Percentiles rank a stretch among this genome's conserved stretches.
phyloP scores from a whole-genome alignment of 148 eudicot genomes.

The Talinum fruticosum region DNA sequence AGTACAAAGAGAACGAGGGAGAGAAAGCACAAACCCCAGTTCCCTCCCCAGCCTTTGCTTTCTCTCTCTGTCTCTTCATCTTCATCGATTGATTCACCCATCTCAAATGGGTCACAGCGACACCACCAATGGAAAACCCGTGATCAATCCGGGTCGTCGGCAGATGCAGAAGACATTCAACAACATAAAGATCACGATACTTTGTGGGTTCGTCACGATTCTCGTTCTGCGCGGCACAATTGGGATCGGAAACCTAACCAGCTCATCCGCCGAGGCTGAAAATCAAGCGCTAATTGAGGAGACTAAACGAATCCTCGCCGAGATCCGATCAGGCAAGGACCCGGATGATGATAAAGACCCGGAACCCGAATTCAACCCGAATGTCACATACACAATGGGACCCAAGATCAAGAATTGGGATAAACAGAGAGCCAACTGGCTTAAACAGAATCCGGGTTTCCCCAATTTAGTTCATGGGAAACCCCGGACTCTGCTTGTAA shows the following conservation, averaged over 20 bases:
- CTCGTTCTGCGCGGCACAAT: constrained; percentile 87
- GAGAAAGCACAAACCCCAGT: neutral
- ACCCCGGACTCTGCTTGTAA: constrained; percentile 53
- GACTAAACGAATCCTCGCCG: constrained; percentile 64
- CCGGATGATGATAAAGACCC: constrained; percentile 38
- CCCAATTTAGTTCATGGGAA: constrained; percentile 41
- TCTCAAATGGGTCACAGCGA: constrained; percentile 26
- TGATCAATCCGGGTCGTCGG: constrained; percentile 29
- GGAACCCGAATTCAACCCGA: constrained; percentile 18
- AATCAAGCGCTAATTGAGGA: constrained; percentile 52
- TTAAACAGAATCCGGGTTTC: constrained; percentile 46
- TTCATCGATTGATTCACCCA: no score
- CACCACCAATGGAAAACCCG: constrained; percentile 22
- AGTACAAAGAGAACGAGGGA: neutral
- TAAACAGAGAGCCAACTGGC: constrained; percentile 43
- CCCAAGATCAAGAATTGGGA: constrained; percentile 60
- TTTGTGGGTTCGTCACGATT: constrained; percentile 82
- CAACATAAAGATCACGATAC: constrained; percentile 73
- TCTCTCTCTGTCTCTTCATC: no score
- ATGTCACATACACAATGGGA: constrained; percentile 48
- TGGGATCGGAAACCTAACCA: constrained; percentile 53
- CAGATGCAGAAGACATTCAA: constrained; percentile 58
- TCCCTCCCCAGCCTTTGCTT: neutral
- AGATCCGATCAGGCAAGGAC: constrained; percentile 67
- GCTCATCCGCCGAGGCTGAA: constrained; percentile 55